Conservation (phyloP, 164 flowering plant species). For the Vitis rotundifolia region DNA sequence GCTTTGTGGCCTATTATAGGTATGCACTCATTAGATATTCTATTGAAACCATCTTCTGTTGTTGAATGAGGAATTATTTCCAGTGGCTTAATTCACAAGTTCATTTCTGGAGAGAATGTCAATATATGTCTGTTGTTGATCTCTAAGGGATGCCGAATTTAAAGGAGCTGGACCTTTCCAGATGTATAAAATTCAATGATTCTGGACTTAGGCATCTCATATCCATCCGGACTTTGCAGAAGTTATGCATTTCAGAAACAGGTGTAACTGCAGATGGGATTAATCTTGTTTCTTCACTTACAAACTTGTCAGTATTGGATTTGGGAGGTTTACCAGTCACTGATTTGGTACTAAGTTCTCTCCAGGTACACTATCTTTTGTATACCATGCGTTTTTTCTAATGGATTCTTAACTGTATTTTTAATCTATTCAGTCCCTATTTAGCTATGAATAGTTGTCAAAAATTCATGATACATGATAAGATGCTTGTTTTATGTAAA, state of each 20-base stretch:
- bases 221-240: conserved; percentile 61
- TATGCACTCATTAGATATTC: conserved; percentile 11
- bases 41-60: not conserved
- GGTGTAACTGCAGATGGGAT: conserved; percentile 63
- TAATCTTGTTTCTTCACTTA: conserved; percentile 57
- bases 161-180: conserved; percentile 72
- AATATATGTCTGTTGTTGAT: not conserved
- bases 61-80: not conserved
- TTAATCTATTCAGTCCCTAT: not conserved
- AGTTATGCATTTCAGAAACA: conserved; percentile 69
- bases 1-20: conserved; percentile 83
- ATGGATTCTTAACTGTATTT: not conserved
- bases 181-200: conserved; percentile 69
- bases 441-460: not conserved
- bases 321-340: conserved; percentile 91
- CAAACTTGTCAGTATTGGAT: conserved; percentile 57
- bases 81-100: not conserved
- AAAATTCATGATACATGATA: too few relatives aligned
- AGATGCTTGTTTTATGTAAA: too few relatives aligned
- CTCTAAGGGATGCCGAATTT: conserved; percentile 62
- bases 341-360: conserved; percentile 56
- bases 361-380: conserved; percentile 49
- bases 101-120: too few relatives aligned
- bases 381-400: not conserved
- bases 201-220: conserved; percentile 69